phyloP scores from a whole-genome alignment of 768 basidiomycete species.

The Cyclocybe aegerita region DNA sequence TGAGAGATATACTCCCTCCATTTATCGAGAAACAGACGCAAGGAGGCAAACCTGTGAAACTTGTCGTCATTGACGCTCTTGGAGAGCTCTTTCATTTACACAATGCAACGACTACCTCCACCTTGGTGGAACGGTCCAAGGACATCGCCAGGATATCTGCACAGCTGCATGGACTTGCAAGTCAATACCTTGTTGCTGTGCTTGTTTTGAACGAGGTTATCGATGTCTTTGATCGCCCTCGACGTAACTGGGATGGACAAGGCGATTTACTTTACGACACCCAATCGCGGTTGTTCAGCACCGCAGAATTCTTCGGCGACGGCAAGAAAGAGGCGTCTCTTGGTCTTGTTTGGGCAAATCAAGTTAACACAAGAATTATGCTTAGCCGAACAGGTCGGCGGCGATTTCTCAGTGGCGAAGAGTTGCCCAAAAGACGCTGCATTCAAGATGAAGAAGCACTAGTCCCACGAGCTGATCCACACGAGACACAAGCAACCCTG shows the following conservation, averaged over 20 bases:
- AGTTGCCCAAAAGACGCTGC: slow-evolving; percentile 25
- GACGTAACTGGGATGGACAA: slow-evolving; percentile 19
- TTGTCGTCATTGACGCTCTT: slow-evolving; percentile 87
- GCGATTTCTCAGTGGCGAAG: slow-evolving; percentile 45
- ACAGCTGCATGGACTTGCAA: slow-evolving; percentile 71
- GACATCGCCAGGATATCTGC: slow-evolving; percentile 66
- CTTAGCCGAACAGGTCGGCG: slow-evolving; percentile 75
- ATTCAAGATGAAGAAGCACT: slow-evolving; percentile 1
- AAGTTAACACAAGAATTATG: slow-evolving; percentile 84
- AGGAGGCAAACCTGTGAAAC: slow-evolving; percentile 58
- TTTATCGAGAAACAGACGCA: slow-evolving; percentile 39
- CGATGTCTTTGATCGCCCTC: slow-evolving; percentile 60
- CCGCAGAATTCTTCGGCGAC: slow-evolving; percentile 58
- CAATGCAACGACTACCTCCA: slow-evolving; percentile 55
- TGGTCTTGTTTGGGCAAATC: slow-evolving; percentile 93
- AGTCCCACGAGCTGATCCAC: slow-evolving; percentile 6
- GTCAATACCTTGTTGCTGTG: slow-evolving; percentile 63
- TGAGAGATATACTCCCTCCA: slow-evolving; percentile 53
- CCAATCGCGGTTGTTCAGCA: slow-evolving; percentile 77
- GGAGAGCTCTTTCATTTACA: slow-evolving; percentile 78
- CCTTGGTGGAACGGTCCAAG: slow-evolving; percentile 72
- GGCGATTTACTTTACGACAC: slow-evolving; percentile 60
- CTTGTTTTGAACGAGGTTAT: slow-evolving; percentile 89
- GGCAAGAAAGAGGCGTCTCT: slow-evolving; percentile 76
- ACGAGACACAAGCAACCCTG: slow-evolving; percentile 45